Base-by-base conservation (phyloP, 2,329 filamentous ascomycete species). In the Arthrobotrys sphaeroides region DNA sequence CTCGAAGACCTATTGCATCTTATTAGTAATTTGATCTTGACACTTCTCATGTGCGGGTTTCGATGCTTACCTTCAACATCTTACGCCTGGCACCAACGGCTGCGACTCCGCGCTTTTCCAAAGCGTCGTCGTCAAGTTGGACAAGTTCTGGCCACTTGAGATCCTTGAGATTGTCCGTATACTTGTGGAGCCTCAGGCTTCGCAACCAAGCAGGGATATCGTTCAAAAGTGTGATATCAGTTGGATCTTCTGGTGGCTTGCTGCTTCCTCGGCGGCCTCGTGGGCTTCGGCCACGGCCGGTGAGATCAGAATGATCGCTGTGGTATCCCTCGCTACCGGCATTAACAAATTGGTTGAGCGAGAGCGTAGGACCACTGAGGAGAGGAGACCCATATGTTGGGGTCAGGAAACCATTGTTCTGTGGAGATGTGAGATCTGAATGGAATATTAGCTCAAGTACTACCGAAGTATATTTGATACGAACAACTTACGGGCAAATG, bases 231-330 rank as follows among this genome's bases (percentile, higher is more conserved):
- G 87, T 89, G 13, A 91, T 91, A 83, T 99, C 95, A 18, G 94
- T 98, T 2, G 95, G 95, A 81, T 99, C 95, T 85, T 99, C 95
- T 51, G 95, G 95, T 28, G 95, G 95, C 87, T 98, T 99, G 45
- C 93, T 97, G 86, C 91, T 97, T 78, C 95, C 95, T 79, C 95
- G 88, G 77, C 95, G 90, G 80, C 95, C 95, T 79, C 95, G 90
- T 70, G 95, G 95, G 73, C 94, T 98, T 68, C 95, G 90, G 59
- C 95, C 95, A 77, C 95, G 91, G 18, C 76, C 77, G 68, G 89
- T 88, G 83, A 97, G 91, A 79, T 97, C 94, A 43, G 93, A 96
- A 81, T 96, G 93, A 81, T 98, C 95, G 24, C 94, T 97, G 60
- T 97, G 85, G 82, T 98, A 97, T 45, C 93, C 93, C 82, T 96